Percentiles rank a stretch among this genome's conserved stretches.
phyloP scores from a whole-genome alignment of 2,329 filamentous ascomycete genomes.

The Lecanosticta acicola region DNA sequence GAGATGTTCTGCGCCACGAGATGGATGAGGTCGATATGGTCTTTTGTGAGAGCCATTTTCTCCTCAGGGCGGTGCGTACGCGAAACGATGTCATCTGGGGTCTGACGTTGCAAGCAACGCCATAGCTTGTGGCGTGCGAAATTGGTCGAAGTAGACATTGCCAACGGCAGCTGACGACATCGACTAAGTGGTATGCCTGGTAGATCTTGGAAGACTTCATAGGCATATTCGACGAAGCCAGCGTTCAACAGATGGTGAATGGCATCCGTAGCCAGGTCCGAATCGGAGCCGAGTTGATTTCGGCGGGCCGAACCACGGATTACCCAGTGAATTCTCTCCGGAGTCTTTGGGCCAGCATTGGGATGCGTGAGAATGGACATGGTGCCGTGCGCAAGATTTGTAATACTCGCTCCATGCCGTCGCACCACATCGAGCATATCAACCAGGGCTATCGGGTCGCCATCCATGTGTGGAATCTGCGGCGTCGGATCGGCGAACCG shows the following conservation, averaged over 20 bases:
- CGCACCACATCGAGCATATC: too few relatives aligned
- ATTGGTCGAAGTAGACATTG: conserved; percentile 12
- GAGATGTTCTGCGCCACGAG: conserved; percentile 42
- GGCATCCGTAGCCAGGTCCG: conserved; percentile 8
- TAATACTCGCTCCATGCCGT: too few relatives aligned
- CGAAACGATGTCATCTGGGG: conserved; percentile 5
- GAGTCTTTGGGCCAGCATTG: too few relatives aligned
- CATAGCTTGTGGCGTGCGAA: not conserved
- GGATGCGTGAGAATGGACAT: too few relatives aligned
- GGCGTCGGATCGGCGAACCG: too few relatives aligned
- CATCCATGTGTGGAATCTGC: too few relatives aligned
- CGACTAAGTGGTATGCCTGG: conserved; percentile 16
- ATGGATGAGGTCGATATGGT: conserved; percentile 41
- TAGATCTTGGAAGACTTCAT: conserved; percentile 16
- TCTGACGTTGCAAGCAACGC: conserved; percentile 5
- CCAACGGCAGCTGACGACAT: conserved; percentile 19
- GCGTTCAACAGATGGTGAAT: conserved; percentile 19
- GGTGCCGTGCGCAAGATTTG: too few relatives aligned
- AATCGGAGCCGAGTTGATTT: conserved; percentile 12
- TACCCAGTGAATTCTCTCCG: too few relatives aligned
- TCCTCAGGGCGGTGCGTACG: not conserved
- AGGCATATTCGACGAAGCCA: conserved; percentile 9
- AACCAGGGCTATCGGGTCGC: too few relatives aligned
- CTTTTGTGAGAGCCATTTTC: conserved; percentile 23
- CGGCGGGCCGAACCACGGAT: too few relatives aligned